A percentile compares a stretch with the other conserved stretches of the same genome.
Evolutionary conservation across 2,329 filamentous ascomycete species (phyloP).

Genomic region (Nectriaceae sp.): DNA sequence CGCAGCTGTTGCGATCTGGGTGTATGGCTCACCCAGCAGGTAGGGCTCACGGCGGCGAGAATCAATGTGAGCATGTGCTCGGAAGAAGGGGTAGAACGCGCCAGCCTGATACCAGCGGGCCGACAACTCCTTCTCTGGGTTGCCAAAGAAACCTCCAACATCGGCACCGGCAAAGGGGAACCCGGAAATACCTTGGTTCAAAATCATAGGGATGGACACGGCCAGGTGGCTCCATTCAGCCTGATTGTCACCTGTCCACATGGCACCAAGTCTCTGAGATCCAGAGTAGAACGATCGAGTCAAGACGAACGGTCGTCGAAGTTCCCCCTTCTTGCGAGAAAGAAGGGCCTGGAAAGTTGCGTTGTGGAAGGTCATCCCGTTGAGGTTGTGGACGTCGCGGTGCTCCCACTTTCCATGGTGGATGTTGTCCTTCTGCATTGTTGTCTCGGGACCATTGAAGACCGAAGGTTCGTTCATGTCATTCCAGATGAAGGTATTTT

Average conservation of each 20-base stretch:
- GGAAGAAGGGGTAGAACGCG: slow-evolving; percentile 98
- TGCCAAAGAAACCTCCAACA: slow-evolving; percentile 97
- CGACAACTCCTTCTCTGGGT: slow-evolving; percentile 88
- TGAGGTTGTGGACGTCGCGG: slow-evolving; percentile 92
- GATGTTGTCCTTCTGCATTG: slow-evolving; percentile 98
- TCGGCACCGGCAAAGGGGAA: slow-evolving; percentile 95
- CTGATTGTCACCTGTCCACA: slow-evolving; percentile 99
- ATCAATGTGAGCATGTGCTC: slow-evolving; percentile 95
- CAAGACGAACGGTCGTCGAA: slow-evolving; percentile 85
- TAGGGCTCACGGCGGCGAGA: slow-evolving; percentile 94
- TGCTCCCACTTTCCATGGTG: slow-evolving; percentile 94
- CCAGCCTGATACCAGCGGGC: slow-evolving; percentile 96
- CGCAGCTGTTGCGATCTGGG: slow-evolving; percentile 81
- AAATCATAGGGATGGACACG: slow-evolving; percentile 88
- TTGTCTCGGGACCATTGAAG: slow-evolving; percentile 97
- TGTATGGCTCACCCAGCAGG: slow-evolving; percentile 80
- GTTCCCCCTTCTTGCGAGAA: slow-evolving; percentile 82
- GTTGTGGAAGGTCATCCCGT: slow-evolving; percentile 94
- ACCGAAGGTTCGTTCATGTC: slow-evolving; percentile 99
- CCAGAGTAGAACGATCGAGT: slow-evolving; percentile 93
- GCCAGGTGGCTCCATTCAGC: slow-evolving; percentile 89
- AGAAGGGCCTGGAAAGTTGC: slow-evolving; percentile 86
- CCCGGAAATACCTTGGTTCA: slow-evolving; percentile 89
- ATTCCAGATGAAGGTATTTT: slow-evolving; percentile 96
- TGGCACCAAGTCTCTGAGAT: slow-evolving; percentile 85